phyloP scores from a whole-genome alignment of 2,329 filamentous ascomycete genomes.

The Fusarium sp. region DNA sequence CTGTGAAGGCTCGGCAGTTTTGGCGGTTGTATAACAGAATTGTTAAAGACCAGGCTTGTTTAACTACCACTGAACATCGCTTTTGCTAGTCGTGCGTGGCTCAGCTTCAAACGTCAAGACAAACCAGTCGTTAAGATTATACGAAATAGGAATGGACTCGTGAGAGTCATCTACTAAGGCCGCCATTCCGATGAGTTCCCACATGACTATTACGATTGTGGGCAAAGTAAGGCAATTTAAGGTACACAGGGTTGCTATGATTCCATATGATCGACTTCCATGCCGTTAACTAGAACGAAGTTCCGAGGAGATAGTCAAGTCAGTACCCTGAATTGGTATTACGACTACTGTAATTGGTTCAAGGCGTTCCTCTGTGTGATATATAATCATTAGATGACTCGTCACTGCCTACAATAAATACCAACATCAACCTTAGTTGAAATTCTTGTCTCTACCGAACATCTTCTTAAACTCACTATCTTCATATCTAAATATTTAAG shows the following conservation, averaged over 20 bases:
- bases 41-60: not conserved
- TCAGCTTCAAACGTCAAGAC: not conserved
- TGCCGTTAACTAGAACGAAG: not conserved
- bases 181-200: slow-evolving; percentile 8
- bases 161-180: slow-evolving; percentile 10
- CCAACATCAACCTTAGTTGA: not conserved
- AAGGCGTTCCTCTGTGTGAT: not conserved
- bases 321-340: slow-evolving; percentile 1
- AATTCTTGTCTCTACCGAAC: not conserved
- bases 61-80: not conserved
- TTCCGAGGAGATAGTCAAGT: slow-evolving; percentile 14
- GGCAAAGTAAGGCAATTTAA: slow-evolving; percentile 18
- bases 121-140: not conserved
- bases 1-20: not conserved
- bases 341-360: not conserved
- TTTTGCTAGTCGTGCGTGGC: not conserved
- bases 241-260: slow-evolving; percentile 6
- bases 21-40: not conserved
- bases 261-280: slow-evolving; percentile 17
- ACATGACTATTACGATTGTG: slow-evolving; percentile 16
- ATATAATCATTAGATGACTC: not conserved
- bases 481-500: accelerated
- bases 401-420: not conserved
- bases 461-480: not conserved
- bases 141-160: not conserved